Evolutionary conservation across 441 rosid genomes (phyloP), one percentile per base, ranked within the genome.

Genomic region (Capsella rubella): DNA sequence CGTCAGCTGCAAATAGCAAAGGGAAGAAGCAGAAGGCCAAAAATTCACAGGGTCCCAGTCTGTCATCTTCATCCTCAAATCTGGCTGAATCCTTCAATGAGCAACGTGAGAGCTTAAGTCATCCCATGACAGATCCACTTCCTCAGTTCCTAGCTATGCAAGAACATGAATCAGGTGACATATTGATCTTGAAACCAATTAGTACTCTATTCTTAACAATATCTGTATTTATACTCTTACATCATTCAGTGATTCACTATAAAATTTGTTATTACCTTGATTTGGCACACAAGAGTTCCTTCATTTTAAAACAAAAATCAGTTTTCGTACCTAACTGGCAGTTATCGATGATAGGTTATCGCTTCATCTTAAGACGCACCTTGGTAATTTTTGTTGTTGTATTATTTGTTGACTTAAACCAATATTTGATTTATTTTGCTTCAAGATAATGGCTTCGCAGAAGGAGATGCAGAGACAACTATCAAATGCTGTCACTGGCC

Each of bases 401-500:
- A 14, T 14, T 16, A 27, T 45, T 21, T 37, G 34, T 16, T 76
- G 35, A 54, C 49, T 14, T 54, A 39, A 49, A 51, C 35, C 69
- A 65, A 46, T 60, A 32, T 80, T 53, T 34, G 25, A 21, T 21
- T 21, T 21, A 21, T 8, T 34, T 34, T 55, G 77, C 56, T 76
- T 73, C 71, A 83, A 92, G 99, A 46, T 91, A 69, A 46, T 89
- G 81, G 78, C 65, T 61, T 77, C 78, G 66, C 97, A 88, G 79
- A 95, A 87, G 81, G 99, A 93, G 77, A 82, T 87, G 94, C 93
- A 90, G 85, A 93, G 82, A 76, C 98, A 93, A 77, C 80, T 91
- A 82, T 75, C 81, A 16, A 84, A 69, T 68, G 79, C 84, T 76
- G 85, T 89, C 64, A 82, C 71, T 64, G 78, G 78, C 50, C 87